Evolutionary conservation across 805 yeast species (phyloP).

Genomic region (Wickerhamiella slavikovae): DNA sequence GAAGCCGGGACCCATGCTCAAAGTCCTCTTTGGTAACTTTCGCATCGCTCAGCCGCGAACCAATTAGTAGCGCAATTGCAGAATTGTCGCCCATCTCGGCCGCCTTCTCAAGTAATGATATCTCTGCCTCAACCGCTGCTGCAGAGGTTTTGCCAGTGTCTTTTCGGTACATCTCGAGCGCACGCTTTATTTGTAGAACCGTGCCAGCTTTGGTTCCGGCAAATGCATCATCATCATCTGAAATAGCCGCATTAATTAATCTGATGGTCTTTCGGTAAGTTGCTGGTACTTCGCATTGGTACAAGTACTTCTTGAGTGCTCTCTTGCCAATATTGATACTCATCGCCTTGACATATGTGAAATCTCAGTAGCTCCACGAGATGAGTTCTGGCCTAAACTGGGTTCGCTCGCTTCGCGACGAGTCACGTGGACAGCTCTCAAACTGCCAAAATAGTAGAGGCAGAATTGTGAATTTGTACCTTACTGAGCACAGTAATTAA

Average conservation of each 20-base stretch:
- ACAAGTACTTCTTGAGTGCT: constrained; percentile 11
- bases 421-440: no score
- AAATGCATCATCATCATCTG: constrained; percentile 5
- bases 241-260: constrained; percentile 9
- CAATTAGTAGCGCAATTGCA: constrained; percentile 58
- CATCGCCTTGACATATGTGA: no score
- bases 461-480: no score
- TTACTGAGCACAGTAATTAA: no score
- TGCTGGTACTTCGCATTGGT: constrained; percentile 11
- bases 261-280: constrained; percentile 8
- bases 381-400: no score
- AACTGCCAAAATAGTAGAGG: no score
- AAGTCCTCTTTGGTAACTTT: constrained; percentile 31
- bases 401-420: no score
- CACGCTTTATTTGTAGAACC: constrained; percentile 45
- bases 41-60: constrained; percentile 31
- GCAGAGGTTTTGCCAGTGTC: constrained; percentile 39
- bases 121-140: constrained; percentile 40
- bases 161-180: constrained; percentile 38
- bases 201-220: constrained; percentile 31
- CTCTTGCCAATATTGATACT: constrained; percentile 5
- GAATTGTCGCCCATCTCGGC: constrained; percentile 70
- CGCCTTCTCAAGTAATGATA: constrained; percentile 55
- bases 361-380: no score
- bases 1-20: constrained; percentile 37